phyloP scores from a whole-genome alignment of 2,329 filamentous ascomycete species.

The Aspergillus bombycis region DNA sequence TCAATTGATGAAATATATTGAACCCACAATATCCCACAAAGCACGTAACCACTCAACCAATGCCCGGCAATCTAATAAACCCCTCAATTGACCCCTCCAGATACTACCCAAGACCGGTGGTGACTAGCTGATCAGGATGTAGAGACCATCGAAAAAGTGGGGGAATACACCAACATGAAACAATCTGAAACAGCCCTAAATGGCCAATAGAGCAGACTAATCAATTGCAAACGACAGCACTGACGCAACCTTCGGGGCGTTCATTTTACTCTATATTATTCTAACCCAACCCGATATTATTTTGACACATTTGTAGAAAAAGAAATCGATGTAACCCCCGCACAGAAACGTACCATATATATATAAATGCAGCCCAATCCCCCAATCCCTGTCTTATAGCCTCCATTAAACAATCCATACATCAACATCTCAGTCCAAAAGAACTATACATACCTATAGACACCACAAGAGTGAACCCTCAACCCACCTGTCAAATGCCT shows the following conservation, averaged over 20 bases:
- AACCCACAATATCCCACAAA: neutral
- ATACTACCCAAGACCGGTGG: neutral
- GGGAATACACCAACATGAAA: neutral
- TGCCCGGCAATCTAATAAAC: neutral
- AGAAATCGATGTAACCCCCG: neutral
- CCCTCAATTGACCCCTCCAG: neutral
- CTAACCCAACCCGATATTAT: neutral
- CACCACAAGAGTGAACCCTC: too few species aligned
- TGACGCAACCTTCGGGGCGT: neutral
- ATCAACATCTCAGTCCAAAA: neutral
- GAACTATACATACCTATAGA: neutral
- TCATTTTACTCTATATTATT: neutral
- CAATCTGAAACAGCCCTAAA: constrained; percentile 1
- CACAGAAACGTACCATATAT: neutral
- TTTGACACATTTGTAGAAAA: neutral
- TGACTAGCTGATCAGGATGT: neutral
- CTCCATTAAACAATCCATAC: neutral
- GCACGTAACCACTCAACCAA: neutral
- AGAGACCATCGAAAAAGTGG: neutral
- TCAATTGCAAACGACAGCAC: neutral
- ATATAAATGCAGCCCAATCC: neutral
- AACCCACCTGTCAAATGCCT: too few species aligned
- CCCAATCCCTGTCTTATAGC: neutral
- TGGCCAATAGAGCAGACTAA: neutral
- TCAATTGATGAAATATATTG: constrained; percentile 12